phyloP scores from a whole-genome alignment of 2,329 filamentous ascomycete species.

The Colletotrichum endophyticum region DNA sequence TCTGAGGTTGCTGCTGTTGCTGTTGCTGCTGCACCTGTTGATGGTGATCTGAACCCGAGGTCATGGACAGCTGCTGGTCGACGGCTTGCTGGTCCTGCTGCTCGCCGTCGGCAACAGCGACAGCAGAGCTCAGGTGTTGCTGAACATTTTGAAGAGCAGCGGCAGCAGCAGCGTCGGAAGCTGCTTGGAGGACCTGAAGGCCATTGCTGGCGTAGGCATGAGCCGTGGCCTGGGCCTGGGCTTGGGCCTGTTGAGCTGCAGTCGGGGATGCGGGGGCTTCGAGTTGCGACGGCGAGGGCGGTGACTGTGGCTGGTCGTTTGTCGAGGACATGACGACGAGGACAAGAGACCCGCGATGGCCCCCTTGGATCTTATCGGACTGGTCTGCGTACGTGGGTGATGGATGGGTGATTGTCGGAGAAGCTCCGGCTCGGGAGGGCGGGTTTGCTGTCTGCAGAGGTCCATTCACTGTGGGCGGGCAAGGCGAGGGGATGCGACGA shows the following conservation, averaged over 20 bases:
- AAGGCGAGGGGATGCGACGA: not conserved
- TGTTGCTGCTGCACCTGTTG: slow-evolving; percentile 16
- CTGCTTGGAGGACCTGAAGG: slow-evolving; percentile 50
- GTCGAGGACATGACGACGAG: not conserved
- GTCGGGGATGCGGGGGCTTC: not conserved
- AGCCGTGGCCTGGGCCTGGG: slow-evolving; percentile 29
- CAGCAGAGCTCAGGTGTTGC: slow-evolving; percentile 31
- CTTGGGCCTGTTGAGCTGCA: not conserved
- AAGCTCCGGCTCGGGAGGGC: slow-evolving; percentile 37
- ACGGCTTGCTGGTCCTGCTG: not conserved
- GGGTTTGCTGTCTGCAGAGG: not conserved
- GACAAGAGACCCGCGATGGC: not conserved
- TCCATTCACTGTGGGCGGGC: not conserved
- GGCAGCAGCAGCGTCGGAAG: slow-evolving; percentile 43
- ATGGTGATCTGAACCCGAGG: not conserved
- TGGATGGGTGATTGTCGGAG: slow-evolving; percentile 46
- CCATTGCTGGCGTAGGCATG: slow-evolving; percentile 52
- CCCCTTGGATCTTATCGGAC: slow-evolving; percentile 1
- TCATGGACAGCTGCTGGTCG: not conserved
- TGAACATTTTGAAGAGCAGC: slow-evolving; percentile 43
- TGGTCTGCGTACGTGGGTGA: slow-evolving; percentile 22
- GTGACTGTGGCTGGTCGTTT: not conserved
- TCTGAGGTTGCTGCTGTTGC: slow-evolving; percentile 18
- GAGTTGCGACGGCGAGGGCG: not conserved
- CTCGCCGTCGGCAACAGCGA: slow-evolving; percentile 22